Base-by-base conservation (phyloP, 1,139 yeast genomes). In the Neolecta irregularis region DNA sequence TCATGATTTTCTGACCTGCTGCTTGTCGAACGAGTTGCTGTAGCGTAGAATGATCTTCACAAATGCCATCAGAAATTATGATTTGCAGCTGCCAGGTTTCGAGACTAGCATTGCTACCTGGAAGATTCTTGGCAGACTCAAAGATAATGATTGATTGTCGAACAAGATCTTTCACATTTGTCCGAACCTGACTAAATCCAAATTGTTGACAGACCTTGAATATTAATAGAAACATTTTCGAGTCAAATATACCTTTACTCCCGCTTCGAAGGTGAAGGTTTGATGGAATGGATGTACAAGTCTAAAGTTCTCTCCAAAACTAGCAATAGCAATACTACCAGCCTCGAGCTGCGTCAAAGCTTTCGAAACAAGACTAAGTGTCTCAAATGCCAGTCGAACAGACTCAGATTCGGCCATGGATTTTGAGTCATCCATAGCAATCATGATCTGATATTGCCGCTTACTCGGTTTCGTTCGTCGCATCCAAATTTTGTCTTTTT, bases 401-500 rank as follows among this genome's bases (percentile, higher is more conserved):
- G 93, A 74, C 19, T 46, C 45, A 24, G 94, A 78, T 55, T 88
- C 96, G 41, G 88, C 72, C 99, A 91, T 91, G 0, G 96, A 85
- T 55, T 81, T 83, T 31, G 98, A 88, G 54, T 91, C 94, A 60
- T 91, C 99, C 34, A 91, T 80, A 0, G 98, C 88, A 46, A 91
- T 78, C 95, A 91, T 80, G 44, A 91, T 78, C 60, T 91, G 98
- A 56, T 88, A 91, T 54, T 85, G 92, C 50, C 99, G 74, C 60
- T 91, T 88, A 45, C 93, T 79, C 37, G 98, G 99, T 54, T 88
- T 88, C 6, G 96, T 85, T 58, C 99, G 73, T 53, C 95, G 72
- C 61, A 91, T 67, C 99, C 99, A 91, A 43, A 91, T 91, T 63
- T 91, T 91, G 57, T 91, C 99, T 56, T 88, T 88, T 51, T 93